phyloP scores from a whole-genome alignment of 176 grass and related monocot genomes.

The Pharus latifolius region DNA sequence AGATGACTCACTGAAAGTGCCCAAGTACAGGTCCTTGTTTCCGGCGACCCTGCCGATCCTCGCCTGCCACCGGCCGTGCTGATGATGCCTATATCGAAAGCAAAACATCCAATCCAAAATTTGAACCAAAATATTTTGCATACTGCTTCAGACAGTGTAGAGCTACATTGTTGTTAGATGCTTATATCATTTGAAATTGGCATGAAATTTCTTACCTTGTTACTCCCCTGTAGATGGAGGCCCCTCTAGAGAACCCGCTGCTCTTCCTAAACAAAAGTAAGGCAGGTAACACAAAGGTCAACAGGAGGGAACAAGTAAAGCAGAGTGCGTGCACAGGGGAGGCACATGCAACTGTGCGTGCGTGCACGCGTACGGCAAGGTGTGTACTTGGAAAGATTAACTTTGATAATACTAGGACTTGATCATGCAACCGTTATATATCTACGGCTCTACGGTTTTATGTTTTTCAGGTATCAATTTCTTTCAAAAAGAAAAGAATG shows the following conservation, averaged over 20 bases:
- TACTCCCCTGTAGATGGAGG: constrained; percentile 95
- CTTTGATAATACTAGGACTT: too few relatives aligned
- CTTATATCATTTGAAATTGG: neutral
- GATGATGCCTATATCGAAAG: constrained; percentile 56
- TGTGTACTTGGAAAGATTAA: constrained; percentile 39
- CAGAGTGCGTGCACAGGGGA: neutral
- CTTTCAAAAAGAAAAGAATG: too few relatives aligned
- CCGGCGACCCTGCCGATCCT: constrained; percentile 92
- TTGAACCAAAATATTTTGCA: neutral
- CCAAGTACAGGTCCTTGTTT: constrained; percentile 96
- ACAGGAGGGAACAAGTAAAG: constrained; percentile 10
- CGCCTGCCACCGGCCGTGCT: constrained; percentile 91
- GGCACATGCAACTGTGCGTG: neutral
- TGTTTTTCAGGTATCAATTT: too few relatives aligned
- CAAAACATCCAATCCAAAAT: neutral
- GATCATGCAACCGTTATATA: too few relatives aligned
- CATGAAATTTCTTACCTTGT: constrained; percentile 46
- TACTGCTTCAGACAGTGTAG: constrained; percentile 1
- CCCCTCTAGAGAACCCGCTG: constrained; percentile 94
- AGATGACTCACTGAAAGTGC: constrained; percentile 74
- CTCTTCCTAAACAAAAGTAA: constrained; percentile 55
- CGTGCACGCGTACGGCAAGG: constrained; percentile 12
- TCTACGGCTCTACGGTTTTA: too few relatives aligned
- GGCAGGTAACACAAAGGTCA: constrained; percentile 8
- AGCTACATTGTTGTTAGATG: neutral